These are phyloP conservation scores for Prunus mongolica DNA, from an alignment of 306 rosid species.

Conservation along the genomic window DNA sequence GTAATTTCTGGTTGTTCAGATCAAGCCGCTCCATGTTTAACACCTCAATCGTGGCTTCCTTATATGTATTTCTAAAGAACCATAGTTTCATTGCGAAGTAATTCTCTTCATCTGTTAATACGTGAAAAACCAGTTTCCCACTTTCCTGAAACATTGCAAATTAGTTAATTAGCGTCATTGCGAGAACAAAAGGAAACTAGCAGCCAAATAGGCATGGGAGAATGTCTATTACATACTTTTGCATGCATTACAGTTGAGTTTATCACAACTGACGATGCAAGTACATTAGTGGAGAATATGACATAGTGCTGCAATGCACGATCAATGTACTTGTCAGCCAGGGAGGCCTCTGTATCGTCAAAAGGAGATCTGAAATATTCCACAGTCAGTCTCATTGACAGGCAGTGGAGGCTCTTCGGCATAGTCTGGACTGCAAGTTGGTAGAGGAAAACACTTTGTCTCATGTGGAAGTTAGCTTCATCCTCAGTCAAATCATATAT, in stretches of 20 bases:
- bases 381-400: conserved; percentile 85
- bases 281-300: conserved; percentile 81
- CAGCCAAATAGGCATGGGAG: conserved; percentile 5
- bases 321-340: conserved; percentile 57
- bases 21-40: conserved; percentile 68
- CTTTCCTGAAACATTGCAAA: conserved; percentile 63
- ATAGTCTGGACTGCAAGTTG: conserved; percentile 92
- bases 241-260: conserved; percentile 79
- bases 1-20: conserved; percentile 33
- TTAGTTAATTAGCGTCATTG: conserved; percentile 31
- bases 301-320: conserved; percentile 69
- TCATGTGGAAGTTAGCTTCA: conserved; percentile 94
- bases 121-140: conserved; percentile 79
- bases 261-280: conserved; percentile 84
- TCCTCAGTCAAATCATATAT: conserved; percentile 91
- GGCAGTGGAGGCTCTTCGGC: conserved; percentile 95
- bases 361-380: conserved; percentile 71
- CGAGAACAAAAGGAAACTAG: conserved; percentile 7
- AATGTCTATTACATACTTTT: conserved; percentile 50
- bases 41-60: conserved; percentile 70
- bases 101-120: conserved; percentile 83
- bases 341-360: conserved; percentile 36
- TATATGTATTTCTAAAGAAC: conserved; percentile 69
- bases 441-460: conserved; percentile 93
- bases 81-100: conserved; percentile 87